These are phyloP conservation scores for Magnaporthales sp. DNA, from an alignment of 2,329 filamentous ascomycete species.

Conservation along the genomic window DNA sequence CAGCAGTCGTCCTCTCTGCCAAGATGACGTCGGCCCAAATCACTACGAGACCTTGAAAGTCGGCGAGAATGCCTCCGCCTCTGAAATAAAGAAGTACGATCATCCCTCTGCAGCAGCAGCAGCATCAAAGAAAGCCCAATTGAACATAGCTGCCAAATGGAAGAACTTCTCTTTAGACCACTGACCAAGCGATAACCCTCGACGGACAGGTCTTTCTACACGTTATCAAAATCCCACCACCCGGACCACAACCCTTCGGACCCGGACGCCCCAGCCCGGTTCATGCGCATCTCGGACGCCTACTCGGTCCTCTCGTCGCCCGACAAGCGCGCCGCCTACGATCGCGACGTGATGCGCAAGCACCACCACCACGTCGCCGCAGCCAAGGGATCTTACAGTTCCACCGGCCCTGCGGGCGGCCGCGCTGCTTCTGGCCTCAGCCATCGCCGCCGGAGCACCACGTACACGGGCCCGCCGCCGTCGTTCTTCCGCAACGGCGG, in stretches of 20 bases:
- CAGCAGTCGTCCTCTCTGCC: conserved; percentile 16
- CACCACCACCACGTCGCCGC: conserved; percentile 20
- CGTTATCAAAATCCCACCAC: conserved; percentile 84
- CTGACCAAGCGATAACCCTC: background rate
- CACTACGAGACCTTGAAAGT: conserved; percentile 81
- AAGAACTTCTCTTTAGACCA: background rate
- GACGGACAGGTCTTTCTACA: conserved; percentile 63
- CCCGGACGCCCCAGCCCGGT: conserved; percentile 62
- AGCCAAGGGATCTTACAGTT: conserved; percentile 43
- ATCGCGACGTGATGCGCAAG: conserved; percentile 53
- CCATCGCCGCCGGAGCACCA: conserved; percentile 59
- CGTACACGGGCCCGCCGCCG: conserved; percentile 80
- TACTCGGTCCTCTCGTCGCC: conserved; percentile 69
- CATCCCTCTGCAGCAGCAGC: background rate
- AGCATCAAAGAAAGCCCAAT: too few relatives aligned
- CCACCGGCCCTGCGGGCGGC: conserved; percentile 56
- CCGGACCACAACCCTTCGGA: conserved; percentile 82
- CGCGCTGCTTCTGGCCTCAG: conserved; percentile 76
- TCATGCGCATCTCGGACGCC: conserved; percentile 76
- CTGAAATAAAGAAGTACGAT: conserved; percentile 74
- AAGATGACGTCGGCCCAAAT: conserved; percentile 33
- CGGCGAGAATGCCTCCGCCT: conserved; percentile 55
- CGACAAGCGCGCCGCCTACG: conserved; percentile 71
- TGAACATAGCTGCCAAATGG: background rate
- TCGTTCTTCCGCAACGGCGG: conserved; percentile 79